phyloP scores from a whole-genome alignment of 2,329 filamentous ascomycete genomes.

The Mollisiaceae sp. region DNA sequence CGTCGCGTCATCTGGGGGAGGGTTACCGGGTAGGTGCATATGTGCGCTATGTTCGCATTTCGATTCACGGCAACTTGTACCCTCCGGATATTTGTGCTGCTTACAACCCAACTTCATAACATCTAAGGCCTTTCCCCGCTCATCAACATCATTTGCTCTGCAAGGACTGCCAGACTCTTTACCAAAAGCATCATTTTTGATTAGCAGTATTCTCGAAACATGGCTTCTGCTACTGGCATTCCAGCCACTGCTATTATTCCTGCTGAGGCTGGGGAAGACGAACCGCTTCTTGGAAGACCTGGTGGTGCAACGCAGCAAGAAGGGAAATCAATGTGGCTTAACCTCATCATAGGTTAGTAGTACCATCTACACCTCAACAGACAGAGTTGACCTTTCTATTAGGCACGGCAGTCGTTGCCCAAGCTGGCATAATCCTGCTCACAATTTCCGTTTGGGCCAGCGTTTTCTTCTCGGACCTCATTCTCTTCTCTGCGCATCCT shows the following conservation, averaged over 20 bases:
- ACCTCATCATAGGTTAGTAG: conserved; percentile 72
- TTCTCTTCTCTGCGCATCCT: conserved; percentile 88
- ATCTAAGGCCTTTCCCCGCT: background rate
- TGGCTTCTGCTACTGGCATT: conserved; percentile 70
- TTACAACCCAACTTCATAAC: background rate
- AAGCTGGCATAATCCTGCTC: conserved; percentile 78
- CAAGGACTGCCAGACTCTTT: background rate
- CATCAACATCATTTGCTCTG: background rate
- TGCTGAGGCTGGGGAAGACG: conserved; percentile 57
- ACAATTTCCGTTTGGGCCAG: conserved; percentile 77
- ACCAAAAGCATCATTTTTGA: background rate
- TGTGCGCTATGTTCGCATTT: no score
- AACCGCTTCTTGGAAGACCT: conserved; percentile 72
- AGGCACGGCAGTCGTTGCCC: conserved; percentile 84
- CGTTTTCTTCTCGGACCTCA: conserved; percentile 70
- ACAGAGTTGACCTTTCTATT: conserved; percentile 31
- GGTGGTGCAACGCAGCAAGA: conserved; percentile 77
- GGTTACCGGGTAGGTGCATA: background rate
- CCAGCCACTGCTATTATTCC: conserved; percentile 46
- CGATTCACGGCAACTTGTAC: background rate
- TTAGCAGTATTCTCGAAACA: conserved; percentile 42
- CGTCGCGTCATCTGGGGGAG: conserved; percentile 25
- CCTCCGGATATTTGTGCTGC: conserved; percentile 4
- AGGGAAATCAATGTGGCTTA: conserved; percentile 66
- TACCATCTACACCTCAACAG: background rate